These are phyloP conservation scores for Ilex paraguariensis DNA, from an alignment of 305 asterid species.

Conservation along the genomic window DNA sequence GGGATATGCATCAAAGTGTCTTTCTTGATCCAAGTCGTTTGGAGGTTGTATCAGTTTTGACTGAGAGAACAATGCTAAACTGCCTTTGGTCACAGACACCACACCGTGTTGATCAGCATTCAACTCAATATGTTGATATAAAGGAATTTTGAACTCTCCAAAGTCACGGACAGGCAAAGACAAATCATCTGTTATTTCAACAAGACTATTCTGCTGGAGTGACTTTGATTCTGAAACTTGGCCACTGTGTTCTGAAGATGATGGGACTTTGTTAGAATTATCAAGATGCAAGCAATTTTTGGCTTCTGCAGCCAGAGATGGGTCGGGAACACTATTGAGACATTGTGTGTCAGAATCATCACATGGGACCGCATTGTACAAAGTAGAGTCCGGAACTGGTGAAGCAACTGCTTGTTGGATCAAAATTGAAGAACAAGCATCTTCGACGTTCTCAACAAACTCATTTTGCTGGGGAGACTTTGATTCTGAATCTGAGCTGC, in stretches of 20 bases:
- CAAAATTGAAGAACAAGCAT: conserved; percentile 10
- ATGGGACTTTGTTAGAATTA: conserved; percentile 21
- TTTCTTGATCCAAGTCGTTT: conserved; percentile 28
- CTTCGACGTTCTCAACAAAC: conserved; percentile 13
- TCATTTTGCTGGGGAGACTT: conserved; percentile 22
- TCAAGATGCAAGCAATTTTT: conserved; percentile 19
- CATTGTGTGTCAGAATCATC: background rate
- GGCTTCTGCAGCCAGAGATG: conserved; percentile 22
- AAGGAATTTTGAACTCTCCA: background rate
- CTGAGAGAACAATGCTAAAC: conserved; percentile 26
- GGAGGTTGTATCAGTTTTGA: conserved; percentile 24
- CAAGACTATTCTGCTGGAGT: conserved; percentile 18
- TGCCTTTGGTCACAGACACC: conserved; percentile 25
- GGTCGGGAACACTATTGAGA: conserved; percentile 15
- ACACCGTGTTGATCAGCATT: conserved; percentile 21
- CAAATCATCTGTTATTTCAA: conserved; percentile 19
- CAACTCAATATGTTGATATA: conserved; percentile 6
- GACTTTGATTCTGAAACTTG: conserved; percentile 32
- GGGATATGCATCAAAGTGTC: conserved; percentile 15
- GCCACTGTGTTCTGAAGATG: conserved; percentile 25
- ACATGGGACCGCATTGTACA: background rate
- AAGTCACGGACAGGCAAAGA: conserved; percentile 12
- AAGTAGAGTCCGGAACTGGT: too few species aligned
- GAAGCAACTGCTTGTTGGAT: too few species aligned
- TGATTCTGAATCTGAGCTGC: conserved; percentile 31